Evolutionary conservation across 2,329 filamentous ascomycete species (phyloP), one percentile per base, ranked within the genome.

Genomic region (Calonectria henricotiae): DNA sequence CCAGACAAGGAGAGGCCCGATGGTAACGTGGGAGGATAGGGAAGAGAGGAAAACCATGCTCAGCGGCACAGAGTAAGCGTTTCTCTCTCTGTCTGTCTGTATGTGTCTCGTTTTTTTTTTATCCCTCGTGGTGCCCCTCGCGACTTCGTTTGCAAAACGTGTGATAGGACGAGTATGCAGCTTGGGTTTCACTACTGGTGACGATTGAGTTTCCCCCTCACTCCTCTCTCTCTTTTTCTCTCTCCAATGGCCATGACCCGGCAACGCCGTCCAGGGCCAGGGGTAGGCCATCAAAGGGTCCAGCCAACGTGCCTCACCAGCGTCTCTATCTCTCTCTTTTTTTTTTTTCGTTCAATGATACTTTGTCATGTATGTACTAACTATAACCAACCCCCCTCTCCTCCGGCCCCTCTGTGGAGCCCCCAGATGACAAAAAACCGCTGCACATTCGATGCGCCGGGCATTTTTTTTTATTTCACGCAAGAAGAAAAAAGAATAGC

Each of bases 401-500:
- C 46, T 30, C 41, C 41, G 41, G 37, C 63, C 63, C 65, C 58
- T 67, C 65, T 44, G 54, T 35, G 61, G 30, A 41, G 61, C 43
- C 39, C 46, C 35, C 49, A 54, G 27, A 62, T 60, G 51, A 68
- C 49, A 62, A 47, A 47, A 43, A 5, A n/a, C 9, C 60, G 61
- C 61, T 68, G 66, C 66, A 64, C 43, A 60, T 68, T 54, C 49
- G 35, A 61, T 49, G 47, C n/a, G 66, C 47, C 41, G 61, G 49
- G 25, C 20, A 39, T 54, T 35, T 47, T 63, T 63, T 47, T 63
- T 68, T 68, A 63, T 63, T 63, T 58, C 49, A 63, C 66, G 49
- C 60, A 54, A 49, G 55, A 62, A 64, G 11, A 37, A 37, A 30
- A 30, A 30, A 30, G 12, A 11, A 62, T 68, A 63, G 60, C 60